Conservation (phyloP, 352 stramenopile species). For the Albugo candida region DNA sequence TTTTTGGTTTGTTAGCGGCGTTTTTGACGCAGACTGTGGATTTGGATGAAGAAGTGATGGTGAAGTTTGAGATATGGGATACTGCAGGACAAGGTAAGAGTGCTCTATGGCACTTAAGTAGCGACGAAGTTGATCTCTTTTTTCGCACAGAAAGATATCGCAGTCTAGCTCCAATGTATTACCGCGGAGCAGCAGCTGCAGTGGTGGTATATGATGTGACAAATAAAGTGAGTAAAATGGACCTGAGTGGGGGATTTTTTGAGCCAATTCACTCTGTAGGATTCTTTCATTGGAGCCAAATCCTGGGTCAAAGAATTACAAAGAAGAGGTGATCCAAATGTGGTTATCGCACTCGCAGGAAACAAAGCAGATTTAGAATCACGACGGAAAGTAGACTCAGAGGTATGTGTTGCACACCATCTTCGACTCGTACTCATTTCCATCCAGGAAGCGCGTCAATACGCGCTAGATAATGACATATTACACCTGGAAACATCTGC, state of each 20-base stretch:
- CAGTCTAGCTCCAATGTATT: conserved; percentile 96
- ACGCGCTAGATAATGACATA: conserved; percentile 97
- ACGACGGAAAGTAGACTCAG: conserved; percentile 91
- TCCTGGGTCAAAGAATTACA: conserved; percentile 99
- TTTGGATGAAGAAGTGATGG: conserved; percentile 91
- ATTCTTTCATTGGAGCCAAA: conserved; percentile 97
- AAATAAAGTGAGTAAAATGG: conserved; percentile 63
- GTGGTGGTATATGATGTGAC: conserved; percentile 97
- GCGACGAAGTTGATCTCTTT: background rate
- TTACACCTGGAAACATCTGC: conserved; percentile 98
- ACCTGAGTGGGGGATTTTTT: conserved; percentile 3
- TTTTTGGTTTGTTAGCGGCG: conserved; percentile 29
- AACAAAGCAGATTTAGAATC: conserved; percentile 98
- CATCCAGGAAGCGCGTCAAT: conserved; percentile 85
- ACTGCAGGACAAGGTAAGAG: conserved; percentile 84
- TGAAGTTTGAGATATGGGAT: conserved; percentile 99
- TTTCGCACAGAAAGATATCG: conserved; percentile 83
- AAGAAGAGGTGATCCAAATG: conserved; percentile 92
- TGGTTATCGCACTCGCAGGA: conserved; percentile 90
- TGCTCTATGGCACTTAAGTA: background rate
- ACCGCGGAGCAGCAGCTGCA: conserved; percentile 85
- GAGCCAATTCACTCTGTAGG: conserved; percentile 21
- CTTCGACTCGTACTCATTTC: background rate
- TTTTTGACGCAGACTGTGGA: conserved; percentile 98
- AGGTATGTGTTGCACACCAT: conserved; percentile 13